phyloP scores from a whole-genome alignment of 2,329 filamentous ascomycete species.

The Pseudogymnoascus sp. region DNA sequence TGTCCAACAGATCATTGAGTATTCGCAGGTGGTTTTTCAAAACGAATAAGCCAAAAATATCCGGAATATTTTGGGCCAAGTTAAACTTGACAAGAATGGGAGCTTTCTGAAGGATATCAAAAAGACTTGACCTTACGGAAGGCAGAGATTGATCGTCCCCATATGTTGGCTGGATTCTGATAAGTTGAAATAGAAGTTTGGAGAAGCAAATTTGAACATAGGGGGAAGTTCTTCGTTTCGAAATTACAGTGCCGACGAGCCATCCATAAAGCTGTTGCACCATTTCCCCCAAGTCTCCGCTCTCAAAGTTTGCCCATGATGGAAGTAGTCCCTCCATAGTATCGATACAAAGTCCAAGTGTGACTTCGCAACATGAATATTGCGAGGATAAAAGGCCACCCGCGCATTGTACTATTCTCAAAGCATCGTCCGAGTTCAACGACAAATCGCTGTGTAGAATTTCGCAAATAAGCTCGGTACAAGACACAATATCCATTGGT shows the following conservation, averaged over 20 bases:
- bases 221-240: constrained; percentile 63
- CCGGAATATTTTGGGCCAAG: constrained; percentile 62
- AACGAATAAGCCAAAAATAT: constrained; percentile 75
- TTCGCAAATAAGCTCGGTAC: constrained; percentile 44
- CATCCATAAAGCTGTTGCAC: constrained; percentile 75
- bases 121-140: constrained; percentile 62
- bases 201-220: constrained; percentile 62
- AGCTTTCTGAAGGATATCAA: constrained; percentile 63
- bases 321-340: constrained; percentile 49
- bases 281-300: constrained; percentile 54
- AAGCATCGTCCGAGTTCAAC: constrained; percentile 42
- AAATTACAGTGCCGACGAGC: constrained; percentile 62
- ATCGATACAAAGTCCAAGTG: constrained; percentile 61
- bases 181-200: constrained; percentile 61
- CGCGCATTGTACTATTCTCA: constrained; percentile 44
- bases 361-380: constrained; percentile 68
- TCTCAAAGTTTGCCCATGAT: constrained; percentile 25
- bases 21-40: constrained; percentile 77
- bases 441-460: constrained; percentile 49
- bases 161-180: constrained; percentile 63
- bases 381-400: constrained; percentile 49
- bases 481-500: constrained; percentile 49
- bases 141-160: constrained; percentile 36
- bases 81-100: constrained; percentile 68
- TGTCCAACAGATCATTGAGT: constrained; percentile 75